These are phyloP conservation scores for Pseudozyma pruni DNA, from an alignment of 1,284 basidiomycete species.

Conservation along the genomic window DNA sequence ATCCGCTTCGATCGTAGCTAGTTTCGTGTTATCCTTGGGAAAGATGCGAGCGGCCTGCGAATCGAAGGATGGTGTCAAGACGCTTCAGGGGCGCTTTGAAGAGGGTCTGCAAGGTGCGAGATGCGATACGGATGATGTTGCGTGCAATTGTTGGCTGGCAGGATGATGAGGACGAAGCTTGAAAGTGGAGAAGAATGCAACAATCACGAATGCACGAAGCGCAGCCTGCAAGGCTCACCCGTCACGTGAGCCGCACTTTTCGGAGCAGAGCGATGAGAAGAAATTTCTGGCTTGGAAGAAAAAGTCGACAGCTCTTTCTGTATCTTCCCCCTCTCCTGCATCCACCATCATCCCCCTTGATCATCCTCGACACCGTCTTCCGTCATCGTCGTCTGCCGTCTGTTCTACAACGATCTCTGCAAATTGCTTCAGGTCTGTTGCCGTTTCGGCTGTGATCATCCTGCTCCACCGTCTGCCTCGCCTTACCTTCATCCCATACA, in stretches of 20 bases:
- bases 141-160: background rate
- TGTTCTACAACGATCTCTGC: too few species aligned
- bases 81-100: too few species aligned
- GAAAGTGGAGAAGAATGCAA: conserved; percentile 36
- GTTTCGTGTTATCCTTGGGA: too few species aligned
- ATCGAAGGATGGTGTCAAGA: too few species aligned
- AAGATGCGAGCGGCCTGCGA: too few species aligned
- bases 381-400: too few species aligned
- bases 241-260: conserved; percentile 34
- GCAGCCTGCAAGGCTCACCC: background rate
- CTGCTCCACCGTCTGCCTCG: too few species aligned
- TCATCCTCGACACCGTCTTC: conserved; percentile 1
- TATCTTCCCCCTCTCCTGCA: background rate
- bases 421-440: too few species aligned
- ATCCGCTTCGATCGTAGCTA: too few species aligned
- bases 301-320: background rate
- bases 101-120: too few species aligned
- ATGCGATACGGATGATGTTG: background rate
- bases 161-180: conserved; percentile 4
- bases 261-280: conserved; percentile 1
- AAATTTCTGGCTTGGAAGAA: conserved; percentile 9
- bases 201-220: conserved; percentile 8
- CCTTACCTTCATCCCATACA: background rate
- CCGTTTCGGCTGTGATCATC: too few species aligned
- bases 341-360: conserved; percentile 9